Evolutionary conservation across 306 rosid species (phyloP), one percentile per base, ranked within the genome.

Genomic region (Heteromeles arbutifolia): DNA sequence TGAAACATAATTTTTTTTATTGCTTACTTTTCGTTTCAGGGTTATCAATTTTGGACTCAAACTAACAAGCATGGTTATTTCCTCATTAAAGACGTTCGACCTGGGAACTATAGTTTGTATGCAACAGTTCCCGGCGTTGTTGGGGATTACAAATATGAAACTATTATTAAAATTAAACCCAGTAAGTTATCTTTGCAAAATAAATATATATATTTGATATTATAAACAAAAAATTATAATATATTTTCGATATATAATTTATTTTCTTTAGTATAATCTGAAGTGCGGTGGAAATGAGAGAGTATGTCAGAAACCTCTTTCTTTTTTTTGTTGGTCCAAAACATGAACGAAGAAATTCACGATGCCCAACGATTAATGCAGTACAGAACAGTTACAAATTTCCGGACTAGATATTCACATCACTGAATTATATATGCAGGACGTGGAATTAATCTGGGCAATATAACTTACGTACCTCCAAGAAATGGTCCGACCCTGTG

Each of bases 1-100:
- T 41, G 44, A 41, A 41, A 41, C n/a, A 2, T 26, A 14, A 25
- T 2, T 25, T 26, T 26, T 5, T 13, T 0, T 61, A 4, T 57
- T 57, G 28, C 29, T 1, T 9, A 19, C 37, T 28, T 78, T 41
- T 54, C 58, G 69, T 71, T 21, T 9, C 63, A 93, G 98, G 97
- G 97, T 4, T 94, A 94, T 75, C 98, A 94, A 73, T 94, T 90
- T 56, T 94, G 98, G 97, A 88, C 82, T 74, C 85, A 22, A 78
- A 53, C 97, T 0, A 87, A 87, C 57, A 18, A 6, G 62, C 39
- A 75, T 4, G 97, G 98, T 8, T 4, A 65, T 69, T 94, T 94
- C 61, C 21, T 29, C 37, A 88, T 94, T 12, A 84, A 77, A 28
- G 82, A 92, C n/a, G 65, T 88, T 8, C 80, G 85, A 26, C 90